These are phyloP conservation scores for Apodospora peruviana DNA, from an alignment of 495 filamentous ascomycete genomes.

Conservation along the genomic window DNA sequence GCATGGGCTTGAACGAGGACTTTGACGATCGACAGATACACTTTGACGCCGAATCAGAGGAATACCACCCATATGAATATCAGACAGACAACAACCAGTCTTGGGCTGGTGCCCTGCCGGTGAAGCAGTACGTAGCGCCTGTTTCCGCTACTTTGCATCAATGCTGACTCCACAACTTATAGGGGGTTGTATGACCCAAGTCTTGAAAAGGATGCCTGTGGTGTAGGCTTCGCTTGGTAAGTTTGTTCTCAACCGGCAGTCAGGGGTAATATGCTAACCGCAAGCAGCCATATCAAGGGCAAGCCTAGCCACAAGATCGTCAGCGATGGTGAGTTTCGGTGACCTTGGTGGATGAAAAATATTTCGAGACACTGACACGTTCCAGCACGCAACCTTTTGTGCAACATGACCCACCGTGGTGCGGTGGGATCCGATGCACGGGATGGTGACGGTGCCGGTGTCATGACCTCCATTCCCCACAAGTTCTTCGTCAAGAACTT, in stretches of 20 bases:
- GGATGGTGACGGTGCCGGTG: conserved; percentile 96
- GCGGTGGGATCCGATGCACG: conserved; percentile 96
- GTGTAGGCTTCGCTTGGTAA: conserved; percentile 98
- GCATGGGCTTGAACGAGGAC: conserved; percentile 52
- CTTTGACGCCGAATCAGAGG: conserved; percentile 45
- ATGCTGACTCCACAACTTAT: conserved; percentile 4
- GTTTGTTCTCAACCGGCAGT: conserved; percentile 31
- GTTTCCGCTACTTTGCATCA: background rate
- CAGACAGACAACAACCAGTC: conserved; percentile 82
- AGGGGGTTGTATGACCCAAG: conserved; percentile 91
- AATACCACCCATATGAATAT: conserved; percentile 69
- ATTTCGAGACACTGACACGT: conserved; percentile 6
- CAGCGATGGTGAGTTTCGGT: conserved; percentile 80
- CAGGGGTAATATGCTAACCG: conserved; percentile 7
- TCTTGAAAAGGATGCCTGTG: conserved; percentile 98
- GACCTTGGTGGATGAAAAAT: background rate
- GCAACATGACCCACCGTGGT: conserved; percentile 99
- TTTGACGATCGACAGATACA: conserved; percentile 54
- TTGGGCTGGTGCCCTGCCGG: conserved; percentile 91
- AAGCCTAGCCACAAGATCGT: conserved; percentile 97
- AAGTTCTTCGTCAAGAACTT: conserved; percentile 99
- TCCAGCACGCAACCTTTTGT: conserved; percentile 83
- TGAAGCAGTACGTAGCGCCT: conserved; percentile 66
- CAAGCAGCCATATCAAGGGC: conserved; percentile 87
- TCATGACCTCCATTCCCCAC: conserved; percentile 99